Base-by-base conservation (phyloP, 331 rosid genomes). In the Stylosanthes scabra region DNA sequence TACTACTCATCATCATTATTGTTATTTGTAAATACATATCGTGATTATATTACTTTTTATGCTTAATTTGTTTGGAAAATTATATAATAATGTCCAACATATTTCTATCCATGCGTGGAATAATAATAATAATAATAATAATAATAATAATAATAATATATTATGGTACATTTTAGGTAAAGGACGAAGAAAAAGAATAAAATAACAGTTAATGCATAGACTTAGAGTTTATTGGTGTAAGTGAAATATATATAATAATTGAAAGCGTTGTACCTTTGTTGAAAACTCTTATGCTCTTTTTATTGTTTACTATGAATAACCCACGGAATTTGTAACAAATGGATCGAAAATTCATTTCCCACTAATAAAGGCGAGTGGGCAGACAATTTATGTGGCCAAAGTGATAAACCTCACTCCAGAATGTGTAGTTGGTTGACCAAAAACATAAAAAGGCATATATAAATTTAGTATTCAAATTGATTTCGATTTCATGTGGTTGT, bases 351-450 rank as follows among this genome's bases (percentile, higher is more conserved):
- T 29, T 42, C 13, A 11, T 7, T 20, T 52, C 8, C 54, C 49
- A 52, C 68, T n/a, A n/a, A n/a, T 28, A 15, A 61, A 15, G 41
- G 67, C 3, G 7, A 34, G 77, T 44, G 68, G 59, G 31, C 67
- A 71, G n/a, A 71, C 54, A 28, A 29, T 28, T 27, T 27, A n/a
- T 42, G 42, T 73, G 61, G 61, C 20, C 7, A 37, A 29, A n/a
- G n/a, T 8, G 63, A 54, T 74, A 63, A 59, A 47, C 31, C 39
- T 71, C 76, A 71, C 16, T 40, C 12, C 34, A 25, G 42, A 25
- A 7, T 57, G 11, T n/a, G 11, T 46, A 12, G 44, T 74, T 34
- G 49, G 40, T 60, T 72, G 70, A 62, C 41, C 47, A 46, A 41
- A 58, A 58, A 51, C 65, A 39, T 29, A 29, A n/a, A n/a, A n/a